These are phyloP conservation scores for Codiaeum variegatum DNA, from an alignment of 441 rosid genomes.

Conservation along the genomic window DNA sequence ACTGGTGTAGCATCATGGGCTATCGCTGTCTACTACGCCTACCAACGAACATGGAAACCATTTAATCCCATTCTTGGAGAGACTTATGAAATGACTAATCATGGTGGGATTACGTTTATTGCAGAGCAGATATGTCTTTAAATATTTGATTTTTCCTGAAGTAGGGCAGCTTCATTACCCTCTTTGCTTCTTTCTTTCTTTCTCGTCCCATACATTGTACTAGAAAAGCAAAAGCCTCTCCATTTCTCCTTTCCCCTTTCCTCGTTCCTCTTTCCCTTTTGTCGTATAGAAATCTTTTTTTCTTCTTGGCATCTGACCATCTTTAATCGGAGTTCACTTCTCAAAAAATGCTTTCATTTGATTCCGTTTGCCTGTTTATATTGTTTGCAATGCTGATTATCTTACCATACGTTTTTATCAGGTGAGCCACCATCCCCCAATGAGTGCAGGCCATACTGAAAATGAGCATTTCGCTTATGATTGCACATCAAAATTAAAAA, in stretches of 20 bases:
- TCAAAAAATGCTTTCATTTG: background rate
- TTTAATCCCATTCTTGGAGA: slow-evolving; percentile 97
- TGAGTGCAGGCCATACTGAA: slow-evolving; percentile 95
- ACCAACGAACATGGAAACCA: slow-evolving; percentile 90
- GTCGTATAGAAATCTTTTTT: background rate
- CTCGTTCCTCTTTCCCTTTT: background rate
- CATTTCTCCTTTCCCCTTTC: background rate
- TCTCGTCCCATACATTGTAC: background rate
- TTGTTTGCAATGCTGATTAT: background rate
- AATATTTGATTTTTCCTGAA: background rate
- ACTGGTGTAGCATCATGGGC: slow-evolving; percentile 74
- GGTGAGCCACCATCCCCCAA: slow-evolving; percentile 98
- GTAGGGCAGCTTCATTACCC: background rate
- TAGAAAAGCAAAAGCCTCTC: background rate
- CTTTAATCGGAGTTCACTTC: background rate
- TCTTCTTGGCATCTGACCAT: background rate
- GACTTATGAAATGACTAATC: slow-evolving; percentile 85
- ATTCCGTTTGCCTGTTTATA: background rate
- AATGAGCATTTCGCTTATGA: slow-evolving; percentile 94
- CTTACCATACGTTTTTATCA: slow-evolving; percentile 23
- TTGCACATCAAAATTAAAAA: slow-evolving; percentile 84
- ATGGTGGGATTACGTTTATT: slow-evolving; percentile 69
- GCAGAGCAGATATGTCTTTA: slow-evolving; percentile 66
- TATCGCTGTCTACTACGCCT: slow-evolving; percentile 79
- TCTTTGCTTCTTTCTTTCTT: background rate